Percentiles rank a stretch among this genome's conserved stretches.
Evolutionary conservation across 2,329 filamentous ascomycete species (phyloP).

Genomic region (Drechslerella stenobrocha): DNA sequence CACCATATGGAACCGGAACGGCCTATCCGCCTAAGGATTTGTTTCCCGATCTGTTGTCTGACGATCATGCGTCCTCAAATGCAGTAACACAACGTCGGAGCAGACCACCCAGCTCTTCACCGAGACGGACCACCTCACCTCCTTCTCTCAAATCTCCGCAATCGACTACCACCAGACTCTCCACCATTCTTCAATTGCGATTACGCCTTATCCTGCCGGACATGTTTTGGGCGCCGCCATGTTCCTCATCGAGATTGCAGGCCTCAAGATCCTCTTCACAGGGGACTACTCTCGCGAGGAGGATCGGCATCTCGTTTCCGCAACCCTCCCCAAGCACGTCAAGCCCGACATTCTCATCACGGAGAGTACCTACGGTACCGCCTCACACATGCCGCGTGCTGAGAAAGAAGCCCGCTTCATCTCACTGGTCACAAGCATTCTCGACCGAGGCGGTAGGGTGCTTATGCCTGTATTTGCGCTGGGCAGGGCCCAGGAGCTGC

Average conservation of each 20-base stretch:
- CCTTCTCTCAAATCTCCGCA: conserved; percentile 90
- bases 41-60: conserved; percentile 61
- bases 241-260: conserved; percentile 97
- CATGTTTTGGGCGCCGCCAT: conserved; percentile 98
- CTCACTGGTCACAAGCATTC: conserved; percentile 87
- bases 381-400: conserved; percentile 83
- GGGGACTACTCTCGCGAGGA: conserved; percentile 96
- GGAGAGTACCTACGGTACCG: conserved; percentile 95
- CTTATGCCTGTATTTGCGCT: conserved; percentile 95
- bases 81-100: conserved; percentile 65
- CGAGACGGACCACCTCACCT: conserved; percentile 91
- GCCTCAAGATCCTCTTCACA: conserved; percentile 94
- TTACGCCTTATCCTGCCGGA: conserved; percentile 94
- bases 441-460: conserved; percentile 88
- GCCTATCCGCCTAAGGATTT: conserved; percentile 7
- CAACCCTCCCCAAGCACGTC: conserved; percentile 77
- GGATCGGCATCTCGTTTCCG: conserved; percentile 91
- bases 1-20: conserved; percentile 32
- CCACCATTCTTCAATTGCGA: conserved; percentile 91
- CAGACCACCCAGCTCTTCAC: conserved; percentile 71
- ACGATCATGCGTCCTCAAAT: conserved; percentile 65
- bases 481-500: conserved; percentile 86
- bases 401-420: conserved; percentile 92
- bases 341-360: conserved; percentile 97
- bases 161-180: conserved; percentile 99